Evolutionary conservation across 768 basidiomycete species (phyloP).

Genomic region (Mycena chlorophos): DNA sequence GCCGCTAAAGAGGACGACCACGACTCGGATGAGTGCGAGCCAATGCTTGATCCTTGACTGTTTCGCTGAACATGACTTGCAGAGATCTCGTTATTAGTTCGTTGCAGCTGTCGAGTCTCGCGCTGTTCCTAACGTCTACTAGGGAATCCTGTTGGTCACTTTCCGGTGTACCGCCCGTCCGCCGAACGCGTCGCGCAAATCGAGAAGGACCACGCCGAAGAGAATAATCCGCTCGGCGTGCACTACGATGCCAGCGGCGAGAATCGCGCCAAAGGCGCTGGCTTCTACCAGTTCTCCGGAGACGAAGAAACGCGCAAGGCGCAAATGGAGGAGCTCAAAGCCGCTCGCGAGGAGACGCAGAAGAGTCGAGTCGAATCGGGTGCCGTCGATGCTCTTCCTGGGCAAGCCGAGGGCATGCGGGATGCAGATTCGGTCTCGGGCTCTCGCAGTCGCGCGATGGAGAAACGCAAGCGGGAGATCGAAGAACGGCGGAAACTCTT

Average conservation of each 20-base stretch:
- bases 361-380: slow-evolving; percentile 57
- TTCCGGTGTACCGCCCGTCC: slow-evolving; percentile 86
- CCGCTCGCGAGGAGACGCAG: slow-evolving; percentile 71
- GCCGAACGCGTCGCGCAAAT: slow-evolving; percentile 78
- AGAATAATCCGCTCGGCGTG: slow-evolving; percentile 64
- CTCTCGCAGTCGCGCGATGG: slow-evolving; percentile 56
- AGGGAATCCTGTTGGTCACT: slow-evolving; percentile 84
- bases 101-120: slow-evolving; percentile 16
- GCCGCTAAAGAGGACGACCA: slow-evolving; percentile 44
- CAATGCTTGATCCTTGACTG: slow-evolving; percentile 1
- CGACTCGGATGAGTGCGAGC: slow-evolving; percentile 61
- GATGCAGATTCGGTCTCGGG: slow-evolving; percentile 32
- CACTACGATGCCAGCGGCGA: slow-evolving; percentile 87
- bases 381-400: slow-evolving; percentile 60
- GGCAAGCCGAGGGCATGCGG: slow-evolving; percentile 79
- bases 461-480: slow-evolving; percentile 73
- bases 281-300: slow-evolving; percentile 85
- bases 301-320: slow-evolving; percentile 76
- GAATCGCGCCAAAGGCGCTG: slow-evolving; percentile 86
- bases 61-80: slow-evolving; percentile 11
- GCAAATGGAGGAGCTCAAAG: slow-evolving; percentile 83
- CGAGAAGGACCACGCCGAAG: slow-evolving; percentile 66
- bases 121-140: slow-evolving; percentile 5
- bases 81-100: slow-evolving; percentile 65
- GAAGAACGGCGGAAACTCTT: slow-evolving; percentile 64